Base-by-base conservation (phyloP, 2,329 filamentous ascomycete species). In the Acarospora socialis region DNA sequence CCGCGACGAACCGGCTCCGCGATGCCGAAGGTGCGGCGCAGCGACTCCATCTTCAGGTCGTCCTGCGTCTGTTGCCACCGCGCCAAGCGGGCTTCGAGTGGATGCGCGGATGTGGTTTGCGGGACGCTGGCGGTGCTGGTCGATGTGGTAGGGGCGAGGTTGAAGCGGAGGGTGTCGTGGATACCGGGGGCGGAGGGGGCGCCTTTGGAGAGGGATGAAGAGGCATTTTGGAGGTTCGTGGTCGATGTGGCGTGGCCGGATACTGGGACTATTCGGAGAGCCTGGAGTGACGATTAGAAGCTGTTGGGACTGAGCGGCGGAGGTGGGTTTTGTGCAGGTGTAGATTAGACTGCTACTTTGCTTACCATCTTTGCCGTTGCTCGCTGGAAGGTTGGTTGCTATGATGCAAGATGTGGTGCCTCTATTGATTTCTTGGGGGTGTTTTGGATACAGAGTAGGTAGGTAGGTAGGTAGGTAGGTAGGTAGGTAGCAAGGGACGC, bases 11-110 rank as follows among this genome's bases (percentile, higher is more conserved):
- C 75, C 3, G 90, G 90, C 69, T 95, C 90, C 16, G 81, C 82
- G 48, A 94, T 77, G 43, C 90, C 90, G 56, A 84, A 95, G 28
- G 82, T 77, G 44, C 83, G 80, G 43, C 83, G 76, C 48, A 95
- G 71, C 32, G 75, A 69, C 61, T 86, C 76, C 81, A 93, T 90
- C 60, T 92, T 90, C 53, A 93, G 60, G 20, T 65, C 56, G 48
- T 93, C 79, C 61, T 94, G 87, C 24, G 86, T 93, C 36, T 77
- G 67, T 59, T 87, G 81, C 90, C 90, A 98, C 52, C 76, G 71
- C 50, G 77, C 72, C 37, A 98, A 80, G 41, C 90, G 84, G 33
- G 81, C 67, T 63, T 95, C 90, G 49, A 98, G 81, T 0, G 90
- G 90, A 66, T 98, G 90, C 3, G 77, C 61, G 25, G 75, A 81